phyloP scores from a whole-genome alignment of 1,284 basidiomycete species.

The Boletus calvinii region DNA sequence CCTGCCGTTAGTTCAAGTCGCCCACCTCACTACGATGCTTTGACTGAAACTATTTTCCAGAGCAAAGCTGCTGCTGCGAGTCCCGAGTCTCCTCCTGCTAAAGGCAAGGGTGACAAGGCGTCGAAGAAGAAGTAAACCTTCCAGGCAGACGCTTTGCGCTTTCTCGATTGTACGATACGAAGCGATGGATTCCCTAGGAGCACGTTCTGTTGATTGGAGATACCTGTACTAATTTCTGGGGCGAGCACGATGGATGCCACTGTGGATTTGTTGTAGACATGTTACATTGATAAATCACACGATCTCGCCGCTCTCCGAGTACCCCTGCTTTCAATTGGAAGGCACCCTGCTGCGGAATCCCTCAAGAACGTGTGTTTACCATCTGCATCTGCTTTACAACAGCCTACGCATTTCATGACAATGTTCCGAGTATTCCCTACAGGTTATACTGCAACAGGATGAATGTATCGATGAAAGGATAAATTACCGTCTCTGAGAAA shows the following conservation, averaged over 20 bases:
- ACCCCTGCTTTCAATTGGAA: background rate
- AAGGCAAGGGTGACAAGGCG: conserved; percentile 26
- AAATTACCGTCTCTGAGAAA: too few species aligned
- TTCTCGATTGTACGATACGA: conserved; percentile 10
- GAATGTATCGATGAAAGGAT: too few species aligned
- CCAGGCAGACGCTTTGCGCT: background rate
- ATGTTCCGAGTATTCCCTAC: too few species aligned
- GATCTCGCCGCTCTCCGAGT: background rate
- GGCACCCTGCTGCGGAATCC: background rate
- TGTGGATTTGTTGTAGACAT: conserved; percentile 11
- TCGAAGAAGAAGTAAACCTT: conserved; percentile 34
- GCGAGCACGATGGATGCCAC: background rate
- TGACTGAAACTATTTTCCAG: conserved; percentile 15
- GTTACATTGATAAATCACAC: background rate
- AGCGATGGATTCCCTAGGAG: conserved; percentile 2
- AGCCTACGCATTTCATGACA: background rate
- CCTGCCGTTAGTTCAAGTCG: conserved; percentile 17
- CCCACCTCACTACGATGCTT: background rate
- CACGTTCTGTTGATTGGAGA: conserved; percentile 1
- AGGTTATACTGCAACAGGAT: too few species aligned
- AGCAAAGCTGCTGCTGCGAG: conserved; percentile 21
- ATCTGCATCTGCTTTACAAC: background rate
- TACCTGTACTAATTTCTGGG: conserved; percentile 5
- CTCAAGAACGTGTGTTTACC: background rate
- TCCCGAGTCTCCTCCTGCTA: conserved; percentile 30